phyloP scores from a whole-genome alignment of 2,329 filamentous ascomycete species.

The Talaromyces sp. region DNA sequence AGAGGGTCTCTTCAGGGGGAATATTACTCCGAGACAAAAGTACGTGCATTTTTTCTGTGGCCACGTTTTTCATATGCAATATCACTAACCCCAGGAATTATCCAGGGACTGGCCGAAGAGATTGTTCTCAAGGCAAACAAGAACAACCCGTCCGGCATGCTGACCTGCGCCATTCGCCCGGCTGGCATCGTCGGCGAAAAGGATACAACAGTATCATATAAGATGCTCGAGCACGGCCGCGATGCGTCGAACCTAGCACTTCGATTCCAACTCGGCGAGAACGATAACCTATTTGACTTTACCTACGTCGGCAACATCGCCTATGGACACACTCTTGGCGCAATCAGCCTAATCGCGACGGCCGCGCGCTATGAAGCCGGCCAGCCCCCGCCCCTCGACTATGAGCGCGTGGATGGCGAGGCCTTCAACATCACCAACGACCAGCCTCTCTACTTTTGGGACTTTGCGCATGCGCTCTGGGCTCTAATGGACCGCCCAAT shows the following conservation, averaged over 20 bases:
- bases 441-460: conserved; percentile 83
- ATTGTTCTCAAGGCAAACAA: conserved; percentile 73
- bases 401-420: conserved; percentile 74
- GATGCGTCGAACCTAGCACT: conserved; percentile 55
- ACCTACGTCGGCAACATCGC: conserved; percentile 64
- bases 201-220: conserved; percentile 69
- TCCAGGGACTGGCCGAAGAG: conserved; percentile 69
- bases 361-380: conserved; percentile 36
- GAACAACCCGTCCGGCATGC: conserved; percentile 48
- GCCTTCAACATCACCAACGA: conserved; percentile 90
- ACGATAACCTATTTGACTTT: conserved; percentile 64
- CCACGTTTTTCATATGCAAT: background rate
- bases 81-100: background rate
- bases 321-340: conserved; percentile 78
- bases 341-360: conserved; percentile 62
- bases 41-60: conserved; percentile 24
- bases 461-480: conserved; percentile 78
- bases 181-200: conserved; percentile 88
- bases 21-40: conserved; percentile 91
- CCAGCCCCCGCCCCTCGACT: conserved; percentile 58
- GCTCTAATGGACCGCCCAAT: conserved; percentile 41
- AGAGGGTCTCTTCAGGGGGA: conserved; percentile 64
- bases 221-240: conserved; percentile 66
- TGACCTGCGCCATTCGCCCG: conserved; percentile 76
- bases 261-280: conserved; percentile 73